phyloP scores from a whole-genome alignment of 495 filamentous ascomycete species.

The Talaromyces trachyspermus region DNA sequence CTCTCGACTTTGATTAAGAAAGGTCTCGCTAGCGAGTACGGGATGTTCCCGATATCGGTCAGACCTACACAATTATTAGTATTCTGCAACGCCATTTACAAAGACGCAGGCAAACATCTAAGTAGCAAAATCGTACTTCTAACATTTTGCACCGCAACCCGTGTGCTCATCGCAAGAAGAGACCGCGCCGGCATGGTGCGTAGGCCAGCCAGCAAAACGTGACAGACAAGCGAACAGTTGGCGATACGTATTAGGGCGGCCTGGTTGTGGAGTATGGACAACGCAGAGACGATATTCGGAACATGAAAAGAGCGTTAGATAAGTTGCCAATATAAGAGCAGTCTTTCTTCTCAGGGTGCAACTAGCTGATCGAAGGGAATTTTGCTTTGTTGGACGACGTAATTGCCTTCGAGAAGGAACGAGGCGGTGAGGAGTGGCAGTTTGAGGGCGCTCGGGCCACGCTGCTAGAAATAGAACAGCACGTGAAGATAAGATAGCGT shows the following conservation, averaged over 20 bases:
- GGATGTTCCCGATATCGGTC: constrained; percentile 55
- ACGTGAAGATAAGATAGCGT: neutral
- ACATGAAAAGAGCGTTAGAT: too few relatives aligned
- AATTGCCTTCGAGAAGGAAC: neutral
- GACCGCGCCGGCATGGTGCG: constrained; percentile 35
- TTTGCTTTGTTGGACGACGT: too few relatives aligned
- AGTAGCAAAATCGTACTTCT: constrained; percentile 24
- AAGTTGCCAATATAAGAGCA: too few relatives aligned
- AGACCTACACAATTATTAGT: constrained; percentile 31
- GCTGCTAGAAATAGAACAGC: neutral
- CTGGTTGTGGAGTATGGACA: neutral
- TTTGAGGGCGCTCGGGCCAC: neutral
- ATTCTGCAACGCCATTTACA: neutral
- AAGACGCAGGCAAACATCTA: neutral
- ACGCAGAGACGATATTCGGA: neutral
- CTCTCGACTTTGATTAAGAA: constrained; percentile 57
- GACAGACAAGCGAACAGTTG: neutral
- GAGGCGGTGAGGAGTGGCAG: neutral
- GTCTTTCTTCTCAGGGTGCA: too few relatives aligned
- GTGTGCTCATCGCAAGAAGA: constrained; percentile 33
- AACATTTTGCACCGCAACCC: constrained; percentile 39
- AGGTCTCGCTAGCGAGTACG: constrained; percentile 51
- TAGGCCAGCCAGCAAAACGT: neutral
- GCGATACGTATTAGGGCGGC: neutral
- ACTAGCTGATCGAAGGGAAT: too few relatives aligned